Evolutionary conservation across 1,284 basidiomycete species (phyloP), one percentile per base, ranked within the genome.

Genomic region (Rhodotorula sp.): DNA sequence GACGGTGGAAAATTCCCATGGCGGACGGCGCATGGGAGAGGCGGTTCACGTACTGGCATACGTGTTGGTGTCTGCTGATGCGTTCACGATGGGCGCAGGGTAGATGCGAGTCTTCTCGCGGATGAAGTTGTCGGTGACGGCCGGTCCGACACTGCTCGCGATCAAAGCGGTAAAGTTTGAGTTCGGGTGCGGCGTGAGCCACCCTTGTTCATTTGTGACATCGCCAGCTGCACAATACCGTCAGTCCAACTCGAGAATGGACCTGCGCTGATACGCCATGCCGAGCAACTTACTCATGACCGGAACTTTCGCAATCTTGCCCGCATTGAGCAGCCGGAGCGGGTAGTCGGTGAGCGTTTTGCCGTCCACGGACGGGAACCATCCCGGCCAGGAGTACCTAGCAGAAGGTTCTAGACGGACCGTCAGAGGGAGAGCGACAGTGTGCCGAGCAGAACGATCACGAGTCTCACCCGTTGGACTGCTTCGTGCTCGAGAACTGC

Each of bases 231-330:
- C 6, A 5, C 2, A 3, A 6, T 3, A n/a, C 2, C 3, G 20
- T 59, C n/a, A 46, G 23, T 31, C 6, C 7, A 43, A 43, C 39
- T 43, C 10, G 39, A 43, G n/a, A 26, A 2, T 0, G 5, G 39
- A n/a, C 39, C 8, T 26, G 5, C 6, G 3, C 49, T 7, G 49
- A 14, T 51, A 21, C 10, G 18, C 21, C 5, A 59, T 0, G 2
- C 5, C 7, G 31, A 21, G 12, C 3, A 5, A 54, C 66, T 52
- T 26, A 64, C 68, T 56, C 10, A 60, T 10, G 29, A 65, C 54
- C 12, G 71, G 69, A 3, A 73, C 63, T 29, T 68, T 71, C 18
- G 74, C 74, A 56, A 66, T 43, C 57, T 75, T 75, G 23, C 74
- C 72, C 21, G 46, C 31, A 43, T 49, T 34, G 66, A 68, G n/a